Evolutionary conservation across 345 rosid genomes (phyloP), one percentile per base, ranked within the genome.

Genomic region (Pseudoturritis turrita): DNA sequence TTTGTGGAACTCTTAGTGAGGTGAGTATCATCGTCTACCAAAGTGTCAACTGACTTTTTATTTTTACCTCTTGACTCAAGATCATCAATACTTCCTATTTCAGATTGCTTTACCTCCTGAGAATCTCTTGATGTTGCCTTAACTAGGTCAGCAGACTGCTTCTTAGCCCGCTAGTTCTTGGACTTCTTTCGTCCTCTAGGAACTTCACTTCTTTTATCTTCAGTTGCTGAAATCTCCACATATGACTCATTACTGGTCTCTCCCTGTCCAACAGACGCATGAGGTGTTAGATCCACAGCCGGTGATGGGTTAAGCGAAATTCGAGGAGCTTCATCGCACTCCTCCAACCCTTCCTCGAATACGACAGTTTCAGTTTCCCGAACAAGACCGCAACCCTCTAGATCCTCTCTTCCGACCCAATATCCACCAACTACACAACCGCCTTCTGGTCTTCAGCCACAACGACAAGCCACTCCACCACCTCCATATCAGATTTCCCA

Each of bases 111-210:
- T 39, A 74, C 23, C 57, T 73, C 89, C 77, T 71, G 68, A 35
- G 74, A 68, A 69, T 81, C 76, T 75, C 76, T 86, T 17, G 77
- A 52, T 58, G 69, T 54, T 43, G 75, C 88, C 80, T 89, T 88
- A 14, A 74, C 79, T 62, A 73, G 84, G 56, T 88, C 96, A 77
- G 88, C 65, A 45, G 86, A 58, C 72, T 72, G 85, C 81, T 86
- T 92, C 10, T 75, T 54, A 77, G 83, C 75, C 64, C 89, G 91
- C 65, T 89, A 96, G 78, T 86, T 91, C 77, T 86, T 88, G 25
- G 96, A 79, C 82, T 88, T 91, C 87, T 91, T 95, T 68, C 80
- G 86, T 18, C 70, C 79, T 55, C 87, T 96, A 53, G 78, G 78
- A 26, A 65, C 73, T 76, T 91, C 97, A 78, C 31, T 74, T 71